Evolutionary conservation across 257 asterid species (phyloP), one percentile per base, ranked within the genome.

Genomic region (Capsicum chinense): DNA sequence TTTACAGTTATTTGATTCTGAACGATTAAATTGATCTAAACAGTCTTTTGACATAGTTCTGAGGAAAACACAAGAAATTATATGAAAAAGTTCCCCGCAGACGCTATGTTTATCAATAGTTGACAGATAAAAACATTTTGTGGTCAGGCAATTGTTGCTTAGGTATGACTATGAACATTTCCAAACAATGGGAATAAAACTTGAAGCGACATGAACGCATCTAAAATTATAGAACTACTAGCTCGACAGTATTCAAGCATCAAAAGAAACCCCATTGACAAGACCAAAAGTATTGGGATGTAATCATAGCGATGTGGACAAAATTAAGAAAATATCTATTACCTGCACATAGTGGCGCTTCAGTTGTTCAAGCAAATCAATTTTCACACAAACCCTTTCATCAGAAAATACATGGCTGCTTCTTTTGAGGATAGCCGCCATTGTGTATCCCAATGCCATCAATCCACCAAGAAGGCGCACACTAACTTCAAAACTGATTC

Each of bases 391-490:
- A 87, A 93, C 97, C 88, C 91, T 93, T 78, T 97, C 99, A 62
- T 95, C 94, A 74, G 85, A 84, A 86, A 97, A 92, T 5, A 95
- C 89, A 84, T 93, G 98, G 93, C 99, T 93, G 85, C 86, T 97
- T 95, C 99, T 87, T 89, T 95, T 97, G 84, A 97, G 98, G 84
- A 97, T 97, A 83, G 98, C 90, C 48, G 98, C 99, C 87, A 97
- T 97, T 79, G 98, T 95, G 88, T 97, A 97, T 83, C 99, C 99
- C 93, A 97, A 88, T 68, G 99, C 98, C 99, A 97, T 97, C 84
- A 97, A 86, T 63, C 99, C 99, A 83, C 99, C 99, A 79, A 97
- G 98, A 87, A 97, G 99, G 79, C 98, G 92, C 48, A 97, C 99
- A 83, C 98, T 91, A 79, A 97, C 99, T 93, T 97, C 99, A 88